Evolutionary conservation across 495 filamentous ascomycete species (phyloP).

Genomic region (Hypoxylon rickii): DNA sequence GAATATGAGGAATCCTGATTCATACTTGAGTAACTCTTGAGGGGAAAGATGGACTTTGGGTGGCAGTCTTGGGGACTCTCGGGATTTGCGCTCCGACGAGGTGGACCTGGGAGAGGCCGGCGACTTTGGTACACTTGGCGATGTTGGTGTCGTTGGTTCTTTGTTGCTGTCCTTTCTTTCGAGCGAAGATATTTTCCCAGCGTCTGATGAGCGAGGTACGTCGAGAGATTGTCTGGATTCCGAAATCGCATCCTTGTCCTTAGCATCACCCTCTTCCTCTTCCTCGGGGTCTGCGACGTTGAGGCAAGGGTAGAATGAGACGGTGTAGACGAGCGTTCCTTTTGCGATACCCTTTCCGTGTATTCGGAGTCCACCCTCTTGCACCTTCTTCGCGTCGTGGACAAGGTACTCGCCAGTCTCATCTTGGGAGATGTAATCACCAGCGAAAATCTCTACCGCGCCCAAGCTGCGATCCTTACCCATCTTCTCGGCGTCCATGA

Average conservation of each 20-base stretch:
- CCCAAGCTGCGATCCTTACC: slow-evolving; percentile 88
- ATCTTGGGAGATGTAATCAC: slow-evolving; percentile 77
- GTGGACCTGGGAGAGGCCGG: slow-evolving; percentile 31
- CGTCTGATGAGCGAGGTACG: slow-evolving; percentile 44
- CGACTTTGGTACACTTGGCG: slow-evolving; percentile 37
- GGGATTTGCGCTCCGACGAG: slow-evolving; percentile 54
- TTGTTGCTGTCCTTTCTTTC: slow-evolving; percentile 38
- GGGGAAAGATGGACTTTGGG: slow-evolving; percentile 78
- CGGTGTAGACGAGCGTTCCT: slow-evolving; percentile 81
- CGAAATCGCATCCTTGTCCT: slow-evolving; percentile 41
- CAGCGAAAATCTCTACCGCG: slow-evolving; percentile 69
- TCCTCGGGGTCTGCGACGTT: slow-evolving; percentile 92
- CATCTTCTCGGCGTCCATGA: slow-evolving; percentile 94
- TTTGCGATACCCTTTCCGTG: slow-evolving; percentile 70
- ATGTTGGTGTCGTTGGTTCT: slow-evolving; percentile 41
- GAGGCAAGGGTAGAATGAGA: slow-evolving; percentile 86
- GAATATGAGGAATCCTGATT: slow-evolving; percentile 93
- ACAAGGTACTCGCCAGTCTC: slow-evolving; percentile 82
- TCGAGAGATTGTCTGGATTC: slow-evolving; percentile 47
- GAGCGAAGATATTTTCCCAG: slow-evolving; percentile 44
- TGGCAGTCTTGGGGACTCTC: slow-evolving; percentile 61
- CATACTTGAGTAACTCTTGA: slow-evolving; percentile 80
- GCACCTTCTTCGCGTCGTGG: slow-evolving; percentile 71
- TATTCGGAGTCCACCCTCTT: slow-evolving; percentile 65
- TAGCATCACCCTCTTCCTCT: slow-evolving; percentile 65